Evolutionary conservation across 805 yeast species (phyloP).

Genomic region (Candida succiphila): DNA sequence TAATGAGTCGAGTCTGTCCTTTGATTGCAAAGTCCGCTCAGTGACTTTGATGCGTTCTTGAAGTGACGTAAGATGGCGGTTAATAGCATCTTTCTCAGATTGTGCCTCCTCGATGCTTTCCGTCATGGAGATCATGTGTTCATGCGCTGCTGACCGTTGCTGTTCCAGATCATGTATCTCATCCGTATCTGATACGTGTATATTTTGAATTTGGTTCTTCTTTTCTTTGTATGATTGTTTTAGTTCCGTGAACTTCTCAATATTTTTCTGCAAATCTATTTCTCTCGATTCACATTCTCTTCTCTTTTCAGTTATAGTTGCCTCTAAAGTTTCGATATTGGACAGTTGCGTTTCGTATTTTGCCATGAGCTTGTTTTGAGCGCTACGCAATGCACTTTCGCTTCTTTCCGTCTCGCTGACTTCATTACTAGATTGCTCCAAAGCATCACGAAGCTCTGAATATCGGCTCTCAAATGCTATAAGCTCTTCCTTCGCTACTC

Average conservation of each 20-base stretch:
- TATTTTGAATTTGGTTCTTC: constrained; percentile 3
- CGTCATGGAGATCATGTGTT: constrained; percentile 9
- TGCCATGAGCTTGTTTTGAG: not conserved
- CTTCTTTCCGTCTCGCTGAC: not conserved
- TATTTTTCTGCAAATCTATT: not conserved
- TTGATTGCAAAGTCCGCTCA: constrained; percentile 23
- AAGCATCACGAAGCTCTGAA: not conserved
- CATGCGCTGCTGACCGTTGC: constrained; percentile 17
- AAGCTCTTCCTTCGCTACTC: constrained; percentile 10
- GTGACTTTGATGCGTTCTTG: constrained; percentile 8
- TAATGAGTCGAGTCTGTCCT: constrained; percentile 42
- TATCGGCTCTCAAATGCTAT: not conserved
- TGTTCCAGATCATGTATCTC: constrained; percentile 14
- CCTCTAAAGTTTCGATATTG: not conserved
- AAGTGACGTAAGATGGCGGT: constrained; percentile 8
- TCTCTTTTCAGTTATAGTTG: not conserved
- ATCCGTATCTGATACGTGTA: constrained; percentile 7
- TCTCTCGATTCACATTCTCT: not conserved
- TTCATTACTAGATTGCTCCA: not conserved
- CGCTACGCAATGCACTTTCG: not conserved
- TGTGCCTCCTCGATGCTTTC: constrained; percentile 9
- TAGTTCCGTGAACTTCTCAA: not conserved
- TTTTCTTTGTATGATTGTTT: constrained; percentile 3
- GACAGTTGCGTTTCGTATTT: too few species aligned
- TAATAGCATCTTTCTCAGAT: constrained; percentile 6